Evolutionary conservation across 176 grass and related monocot species (phyloP).

Genomic region (Ensete glaucum): DNA sequence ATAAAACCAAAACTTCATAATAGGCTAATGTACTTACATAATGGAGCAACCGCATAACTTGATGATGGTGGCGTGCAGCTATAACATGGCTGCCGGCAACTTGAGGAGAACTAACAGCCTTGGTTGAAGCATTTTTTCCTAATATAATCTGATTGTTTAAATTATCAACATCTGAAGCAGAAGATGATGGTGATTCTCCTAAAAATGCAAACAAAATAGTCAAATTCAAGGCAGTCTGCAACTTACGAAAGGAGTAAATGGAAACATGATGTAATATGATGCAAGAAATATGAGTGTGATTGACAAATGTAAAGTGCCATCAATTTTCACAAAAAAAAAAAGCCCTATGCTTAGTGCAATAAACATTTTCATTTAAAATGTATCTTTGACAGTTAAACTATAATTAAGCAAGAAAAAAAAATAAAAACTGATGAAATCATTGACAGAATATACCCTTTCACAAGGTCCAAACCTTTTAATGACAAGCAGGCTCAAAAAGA

Average conservation of each 20-base stretch:
- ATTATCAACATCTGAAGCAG: constrained; percentile 72
- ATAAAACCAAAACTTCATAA: constrained; percentile 19
- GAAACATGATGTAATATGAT: background rate
- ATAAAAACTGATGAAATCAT: background rate
- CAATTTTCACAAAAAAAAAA: background rate
- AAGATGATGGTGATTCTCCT: constrained; percentile 74
- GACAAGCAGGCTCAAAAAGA: no score
- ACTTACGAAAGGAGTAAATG: no score
- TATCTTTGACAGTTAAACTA: no score
- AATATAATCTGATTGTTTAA: constrained; percentile 48
- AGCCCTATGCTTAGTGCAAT: no score
- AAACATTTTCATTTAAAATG: no score
- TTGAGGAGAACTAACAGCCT: constrained; percentile 46
- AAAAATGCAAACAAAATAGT: constrained; percentile 21
- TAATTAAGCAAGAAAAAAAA: background rate
- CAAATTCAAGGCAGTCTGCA: constrained; percentile 2
- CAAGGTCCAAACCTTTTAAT: background rate
- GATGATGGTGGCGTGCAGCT: constrained; percentile 58
- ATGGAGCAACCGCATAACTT: constrained; percentile 63
- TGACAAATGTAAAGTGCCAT: background rate
- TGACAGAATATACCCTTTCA: background rate
- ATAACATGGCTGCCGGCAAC: constrained; percentile 49
- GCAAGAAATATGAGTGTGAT: background rate
- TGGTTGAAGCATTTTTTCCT: constrained; percentile 33
- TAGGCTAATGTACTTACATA: constrained; percentile 52